These are phyloP conservation scores for Trichoderma arundinaceum DNA, from an alignment of 2,329 filamentous ascomycete species.

Conservation along the genomic window DNA sequence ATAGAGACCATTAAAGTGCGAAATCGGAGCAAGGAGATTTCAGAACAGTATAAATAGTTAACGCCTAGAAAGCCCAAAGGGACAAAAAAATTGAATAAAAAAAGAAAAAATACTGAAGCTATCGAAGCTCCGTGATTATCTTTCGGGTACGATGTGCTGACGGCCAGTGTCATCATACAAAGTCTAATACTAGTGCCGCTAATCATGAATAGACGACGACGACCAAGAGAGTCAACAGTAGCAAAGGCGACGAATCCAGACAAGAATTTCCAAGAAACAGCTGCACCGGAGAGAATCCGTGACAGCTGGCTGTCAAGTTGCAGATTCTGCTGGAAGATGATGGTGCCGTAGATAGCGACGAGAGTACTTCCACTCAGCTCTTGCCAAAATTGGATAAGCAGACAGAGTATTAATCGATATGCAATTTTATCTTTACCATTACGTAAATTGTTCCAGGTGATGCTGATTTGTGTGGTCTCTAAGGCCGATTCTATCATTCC, in stretches of 20 bases:
- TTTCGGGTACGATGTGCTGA: not conserved
- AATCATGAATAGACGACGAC: conserved; percentile 2
- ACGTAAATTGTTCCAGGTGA: not conserved
- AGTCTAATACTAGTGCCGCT: not conserved
- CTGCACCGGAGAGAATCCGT: not conserved
- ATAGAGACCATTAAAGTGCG: not conserved
- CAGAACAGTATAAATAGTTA: not conserved
- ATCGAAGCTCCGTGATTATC: too few species aligned
- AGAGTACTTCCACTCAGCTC: not conserved
- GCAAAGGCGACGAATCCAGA: not conserved
- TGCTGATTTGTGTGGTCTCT: not conserved
- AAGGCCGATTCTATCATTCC: not conserved
- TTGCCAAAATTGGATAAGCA: not conserved
- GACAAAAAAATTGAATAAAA: not conserved
- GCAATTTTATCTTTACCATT: not conserved
- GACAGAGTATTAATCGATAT: conserved; percentile 1
- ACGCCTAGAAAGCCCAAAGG: too few species aligned
- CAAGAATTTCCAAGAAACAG: not conserved
- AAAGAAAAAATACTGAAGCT: not conserved
- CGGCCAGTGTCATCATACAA: not conserved
- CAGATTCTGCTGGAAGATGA: conserved; percentile 9
- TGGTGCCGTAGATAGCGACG: not conserved
- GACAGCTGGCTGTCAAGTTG: conserved; percentile 2
- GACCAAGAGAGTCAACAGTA: not conserved
- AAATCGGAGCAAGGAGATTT: not conserved